Percentiles rank a stretch among this genome's conserved stretches.
phyloP scores from a whole-genome alignment of 441 rosid genomes.

The Monsonia emarginata region DNA sequence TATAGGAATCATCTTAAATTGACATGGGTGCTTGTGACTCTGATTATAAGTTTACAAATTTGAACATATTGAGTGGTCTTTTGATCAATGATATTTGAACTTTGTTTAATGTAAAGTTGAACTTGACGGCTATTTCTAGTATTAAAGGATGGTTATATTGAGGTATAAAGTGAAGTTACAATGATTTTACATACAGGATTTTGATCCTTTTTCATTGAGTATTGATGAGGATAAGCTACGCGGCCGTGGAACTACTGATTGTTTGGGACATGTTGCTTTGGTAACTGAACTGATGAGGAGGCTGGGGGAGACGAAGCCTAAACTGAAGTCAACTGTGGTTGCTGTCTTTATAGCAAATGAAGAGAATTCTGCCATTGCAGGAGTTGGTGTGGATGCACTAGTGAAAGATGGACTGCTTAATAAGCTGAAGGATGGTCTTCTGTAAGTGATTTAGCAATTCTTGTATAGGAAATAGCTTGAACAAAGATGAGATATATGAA shows the following conservation, averaged over 20 bases:
- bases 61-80: too few relatives aligned
- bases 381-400: constrained; percentile 86
- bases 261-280: constrained; percentile 91
- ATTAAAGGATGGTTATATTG: constrained; percentile 2
- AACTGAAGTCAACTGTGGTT: constrained; percentile 57
- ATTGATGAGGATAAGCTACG: constrained; percentile 78
- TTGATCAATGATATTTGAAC: not conserved
- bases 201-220: constrained; percentile 80
- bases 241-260: constrained; percentile 94
- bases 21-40: not conserved
- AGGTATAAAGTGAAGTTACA: not conserved
- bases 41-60: not conserved
- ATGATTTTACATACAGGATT: constrained; percentile 38
- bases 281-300: constrained; percentile 76
- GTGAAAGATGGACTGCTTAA: constrained; percentile 63
- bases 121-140: not conserved
- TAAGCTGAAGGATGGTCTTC: constrained; percentile 81
- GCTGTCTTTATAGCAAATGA: constrained; percentile 89
- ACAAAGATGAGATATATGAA: not conserved
- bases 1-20: too few relatives aligned
- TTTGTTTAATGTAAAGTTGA: not conserved
- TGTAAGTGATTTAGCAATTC: constrained; percentile 39
- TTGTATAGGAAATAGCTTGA: not conserved
- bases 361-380: constrained; percentile 77
- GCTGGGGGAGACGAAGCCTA: constrained; percentile 63